Evolutionary conservation across 2,329 filamentous ascomycete species (phyloP).

Genomic region (Xylariales sp.): DNA sequence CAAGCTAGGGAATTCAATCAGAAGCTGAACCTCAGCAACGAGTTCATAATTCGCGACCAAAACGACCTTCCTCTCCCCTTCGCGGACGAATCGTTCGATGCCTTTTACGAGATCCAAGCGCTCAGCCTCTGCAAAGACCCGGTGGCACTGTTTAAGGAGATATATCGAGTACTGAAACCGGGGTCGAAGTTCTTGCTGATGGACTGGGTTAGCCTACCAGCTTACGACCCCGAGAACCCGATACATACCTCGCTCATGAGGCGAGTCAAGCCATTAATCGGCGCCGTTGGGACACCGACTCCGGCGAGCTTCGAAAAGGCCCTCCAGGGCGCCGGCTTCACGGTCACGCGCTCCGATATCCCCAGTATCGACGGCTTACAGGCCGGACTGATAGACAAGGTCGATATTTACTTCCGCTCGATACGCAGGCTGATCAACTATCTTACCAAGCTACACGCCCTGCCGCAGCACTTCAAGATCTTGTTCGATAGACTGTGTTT

Average conservation of each 20-base stretch:
- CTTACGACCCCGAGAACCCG: conserved; percentile 59
- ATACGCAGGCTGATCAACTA: conserved; percentile 61
- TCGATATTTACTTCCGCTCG: conserved; percentile 65
- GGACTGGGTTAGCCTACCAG: conserved; percentile 65
- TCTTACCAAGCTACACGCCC: conserved; percentile 58
- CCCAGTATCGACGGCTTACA: conserved; percentile 64
- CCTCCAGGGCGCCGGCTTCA: conserved; percentile 60
- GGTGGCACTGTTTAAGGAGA: conserved; percentile 58
- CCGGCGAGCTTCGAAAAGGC: conserved; percentile 59
- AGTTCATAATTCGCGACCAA: conserved; percentile 63
- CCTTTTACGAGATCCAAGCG: conserved; percentile 68
- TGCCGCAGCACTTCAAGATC: conserved; percentile 64
- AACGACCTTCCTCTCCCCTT: conserved; percentile 65
- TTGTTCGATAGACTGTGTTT: conserved; percentile 65
- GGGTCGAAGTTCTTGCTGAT: conserved; percentile 62
- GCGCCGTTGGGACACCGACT: conserved; percentile 65
- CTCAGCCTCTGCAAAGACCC: conserved; percentile 65
- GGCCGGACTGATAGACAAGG: conserved; percentile 64
- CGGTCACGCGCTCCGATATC: conserved; percentile 61
- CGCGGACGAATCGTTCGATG: conserved; percentile 60
- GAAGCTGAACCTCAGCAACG: conserved; percentile 53
- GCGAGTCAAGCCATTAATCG: conserved; percentile 66
- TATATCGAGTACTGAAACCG: conserved; percentile 62
- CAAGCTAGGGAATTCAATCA: conserved; percentile 50
- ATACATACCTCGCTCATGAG: conserved; percentile 64